Conservation (phyloP, 345 rosid species). For the Salix dunnii region DNA sequence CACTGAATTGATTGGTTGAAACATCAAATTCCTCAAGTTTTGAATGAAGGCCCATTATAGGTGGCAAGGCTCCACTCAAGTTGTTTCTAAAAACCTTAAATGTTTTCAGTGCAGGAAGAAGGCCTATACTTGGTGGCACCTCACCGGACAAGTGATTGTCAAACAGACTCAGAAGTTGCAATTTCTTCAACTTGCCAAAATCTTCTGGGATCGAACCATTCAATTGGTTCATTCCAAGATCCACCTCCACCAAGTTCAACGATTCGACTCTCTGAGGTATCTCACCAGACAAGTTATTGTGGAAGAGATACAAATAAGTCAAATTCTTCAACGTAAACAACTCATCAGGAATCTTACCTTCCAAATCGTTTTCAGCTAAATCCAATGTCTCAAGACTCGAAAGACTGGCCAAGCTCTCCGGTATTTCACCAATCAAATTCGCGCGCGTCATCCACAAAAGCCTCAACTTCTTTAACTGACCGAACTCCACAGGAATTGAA, state of each 20-base stretch:
- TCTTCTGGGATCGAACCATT: constrained; percentile 68
- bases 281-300: constrained; percentile 49
- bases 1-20: constrained; percentile 54
- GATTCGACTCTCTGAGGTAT: constrained; percentile 48
- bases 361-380: constrained; percentile 43
- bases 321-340: constrained; percentile 56
- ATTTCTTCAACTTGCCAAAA: constrained; percentile 61
- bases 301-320: constrained; percentile 35
- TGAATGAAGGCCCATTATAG: constrained; percentile 61
- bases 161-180: constrained; percentile 62
- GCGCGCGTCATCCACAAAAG: constrained; percentile 39
- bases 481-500: constrained; percentile 60
- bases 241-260: constrained; percentile 61
- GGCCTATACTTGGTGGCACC: constrained; percentile 53
- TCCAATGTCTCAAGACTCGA: constrained; percentile 50
- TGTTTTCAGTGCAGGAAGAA: constrained; percentile 36
- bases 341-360: constrained; percentile 49
- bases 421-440: constrained; percentile 65
- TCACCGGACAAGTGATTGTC: constrained; percentile 60
- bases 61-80: constrained; percentile 63
- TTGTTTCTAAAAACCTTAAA: constrained; percentile 52
- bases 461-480: constrained; percentile 47
- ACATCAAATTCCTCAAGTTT: constrained; percentile 63
- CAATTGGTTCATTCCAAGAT: constrained; percentile 61
- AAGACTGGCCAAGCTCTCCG: constrained; percentile 41